Percentiles rank a stretch among this genome's conserved stretches.
phyloP scores from a whole-genome alignment of 129 eudicot genomes.

The Calendula officinalis region DNA sequence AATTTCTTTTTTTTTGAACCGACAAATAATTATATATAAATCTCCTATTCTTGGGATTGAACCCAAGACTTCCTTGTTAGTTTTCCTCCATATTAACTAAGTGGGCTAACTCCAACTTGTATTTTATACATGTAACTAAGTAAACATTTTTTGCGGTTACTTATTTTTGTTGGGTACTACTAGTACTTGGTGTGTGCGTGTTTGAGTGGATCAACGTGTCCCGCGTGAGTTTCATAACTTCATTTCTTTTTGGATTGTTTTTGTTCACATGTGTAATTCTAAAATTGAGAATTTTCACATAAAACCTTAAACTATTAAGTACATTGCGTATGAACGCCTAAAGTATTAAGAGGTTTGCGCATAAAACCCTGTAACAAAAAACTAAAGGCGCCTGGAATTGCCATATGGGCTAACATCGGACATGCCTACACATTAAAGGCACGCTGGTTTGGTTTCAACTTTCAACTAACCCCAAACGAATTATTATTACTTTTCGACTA shows the following conservation, averaged over 20 bases:
- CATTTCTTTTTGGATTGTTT: background rate
- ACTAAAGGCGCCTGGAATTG: slow-evolving; percentile 15
- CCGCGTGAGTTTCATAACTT: background rate
- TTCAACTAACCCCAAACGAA: slow-evolving; percentile 29
- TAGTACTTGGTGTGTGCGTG: slow-evolving; percentile 1
- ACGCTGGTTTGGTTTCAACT: slow-evolving; percentile 25
- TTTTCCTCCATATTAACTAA: no score
- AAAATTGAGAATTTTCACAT: background rate
- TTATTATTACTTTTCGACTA: no score
- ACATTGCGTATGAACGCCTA: background rate
- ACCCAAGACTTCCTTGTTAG: no score
- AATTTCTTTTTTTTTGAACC: no score
- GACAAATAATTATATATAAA: no score
- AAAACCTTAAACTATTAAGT: background rate
- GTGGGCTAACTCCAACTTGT: no score
- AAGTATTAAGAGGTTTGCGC: background rate
- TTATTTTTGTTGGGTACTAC: background rate
- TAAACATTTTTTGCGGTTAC: background rate
- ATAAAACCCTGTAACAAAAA: background rate
- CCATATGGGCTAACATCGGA: slow-evolving; percentile 27
- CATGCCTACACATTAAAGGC: slow-evolving; percentile 25
- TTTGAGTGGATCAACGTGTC: slow-evolving; percentile 24
- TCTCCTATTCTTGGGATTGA: no score
- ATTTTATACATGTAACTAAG: no score
- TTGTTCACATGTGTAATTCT: background rate